Conservation (phyloP, 495 filamentous ascomycete genomes). For the Coniosporium apollinis region DNA sequence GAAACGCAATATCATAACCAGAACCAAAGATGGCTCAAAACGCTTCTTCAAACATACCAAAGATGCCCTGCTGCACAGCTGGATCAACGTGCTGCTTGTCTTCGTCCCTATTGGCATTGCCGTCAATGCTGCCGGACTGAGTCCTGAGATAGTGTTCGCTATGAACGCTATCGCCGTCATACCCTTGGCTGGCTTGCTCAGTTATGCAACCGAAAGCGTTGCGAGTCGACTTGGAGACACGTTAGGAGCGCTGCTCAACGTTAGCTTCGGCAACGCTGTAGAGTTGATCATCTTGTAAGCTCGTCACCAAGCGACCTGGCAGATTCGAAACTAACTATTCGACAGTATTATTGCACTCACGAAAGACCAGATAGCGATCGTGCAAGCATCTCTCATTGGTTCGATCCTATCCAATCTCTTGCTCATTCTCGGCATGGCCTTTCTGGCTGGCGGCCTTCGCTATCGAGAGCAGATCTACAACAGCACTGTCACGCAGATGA, state of each 20-base stretch:
- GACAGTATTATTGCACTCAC: too few relatives aligned
- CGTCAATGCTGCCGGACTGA: conserved; percentile 28
- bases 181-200: conserved; percentile 63
- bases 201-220: conserved; percentile 68
- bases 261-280: conserved; percentile 80
- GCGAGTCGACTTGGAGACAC: conserved; percentile 64
- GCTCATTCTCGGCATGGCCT: conserved; percentile 81
- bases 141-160: conserved; percentile 44
- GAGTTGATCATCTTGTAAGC: conserved; percentile 72
- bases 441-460: conserved; percentile 68
- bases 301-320: too few relatives aligned
- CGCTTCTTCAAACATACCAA: conserved; percentile 35
- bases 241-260: conserved; percentile 65
- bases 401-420: conserved; percentile 79
- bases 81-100: conserved; percentile 61
- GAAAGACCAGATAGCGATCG: conserved; percentile 79
- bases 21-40: conserved; percentile 21
- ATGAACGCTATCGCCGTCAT: conserved; percentile 76
- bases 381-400: conserved; percentile 75
- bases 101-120: conserved; percentile 70
- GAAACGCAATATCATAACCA: conserved; percentile 10
- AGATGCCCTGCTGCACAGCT: conserved; percentile 45
- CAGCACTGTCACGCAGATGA: conserved; percentile 89
- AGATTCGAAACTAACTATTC: too few relatives aligned
- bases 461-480: conserved; percentile 92